Evolutionary conservation across 140 eudicot genomes (phyloP).

Genomic region (Flaveria floridana): DNA sequence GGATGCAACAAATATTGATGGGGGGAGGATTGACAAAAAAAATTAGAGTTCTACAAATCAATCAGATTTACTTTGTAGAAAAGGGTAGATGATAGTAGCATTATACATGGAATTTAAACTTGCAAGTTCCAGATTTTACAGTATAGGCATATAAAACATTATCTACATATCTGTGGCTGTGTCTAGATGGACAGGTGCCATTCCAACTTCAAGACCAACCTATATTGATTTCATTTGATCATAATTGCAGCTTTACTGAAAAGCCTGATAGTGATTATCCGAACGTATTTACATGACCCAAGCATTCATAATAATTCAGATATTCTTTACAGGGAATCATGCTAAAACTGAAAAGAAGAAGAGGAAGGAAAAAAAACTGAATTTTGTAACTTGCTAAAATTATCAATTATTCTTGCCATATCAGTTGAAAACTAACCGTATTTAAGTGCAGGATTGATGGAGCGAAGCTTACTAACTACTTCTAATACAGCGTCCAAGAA

Average conservation of each 20-base stretch:
- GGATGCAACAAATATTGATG: slow-evolving; percentile 13
- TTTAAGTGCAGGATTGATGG: slow-evolving; percentile 75
- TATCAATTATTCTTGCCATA: slow-evolving; percentile 6
- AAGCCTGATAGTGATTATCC: not conserved
- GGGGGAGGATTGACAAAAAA: slow-evolving; percentile 5
- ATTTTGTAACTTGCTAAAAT: slow-evolving; percentile 3
- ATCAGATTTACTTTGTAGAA: slow-evolving; percentile 16
- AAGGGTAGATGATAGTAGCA: slow-evolving; percentile 17
- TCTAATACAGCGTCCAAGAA: slow-evolving; percentile 70
- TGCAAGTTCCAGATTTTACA: slow-evolving; percentile 13
- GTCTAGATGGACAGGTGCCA: slow-evolving; percentile 1
- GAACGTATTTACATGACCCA: slow-evolving; percentile 10
- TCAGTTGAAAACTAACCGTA: slow-evolving; percentile 61
- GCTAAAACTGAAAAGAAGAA: too few relatives aligned
- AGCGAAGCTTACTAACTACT: slow-evolving; percentile 78
- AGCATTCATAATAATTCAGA: not conserved
- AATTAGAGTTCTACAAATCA: slow-evolving; percentile 13
- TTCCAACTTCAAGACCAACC: slow-evolving; percentile 18
- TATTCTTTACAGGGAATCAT: not conserved
- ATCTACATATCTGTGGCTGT: slow-evolving; percentile 6
- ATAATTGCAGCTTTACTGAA: slow-evolving; percentile 3
- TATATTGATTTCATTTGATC: not conserved
- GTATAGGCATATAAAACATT: slow-evolving; percentile 1
- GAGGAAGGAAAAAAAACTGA: not conserved
- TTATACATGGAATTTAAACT: slow-evolving; percentile 7